Percentiles rank a stretch among this genome's conserved stretches.
Conservation (phyloP, 1,139 yeast species). For the Suhomyces coccinellae region DNA sequence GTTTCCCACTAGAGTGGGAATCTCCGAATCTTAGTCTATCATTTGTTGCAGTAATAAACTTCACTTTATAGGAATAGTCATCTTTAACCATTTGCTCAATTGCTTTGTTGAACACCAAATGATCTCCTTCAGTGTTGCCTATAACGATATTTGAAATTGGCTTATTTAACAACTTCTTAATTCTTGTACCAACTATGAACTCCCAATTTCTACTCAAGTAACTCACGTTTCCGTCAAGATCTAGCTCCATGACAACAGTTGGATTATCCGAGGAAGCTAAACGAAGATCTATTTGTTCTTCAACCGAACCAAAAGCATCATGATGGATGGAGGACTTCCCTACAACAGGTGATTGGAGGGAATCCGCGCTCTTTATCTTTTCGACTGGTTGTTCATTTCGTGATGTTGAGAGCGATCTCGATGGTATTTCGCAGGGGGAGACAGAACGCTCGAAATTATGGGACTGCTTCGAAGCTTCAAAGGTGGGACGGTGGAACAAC, state of each 20-base stretch:
- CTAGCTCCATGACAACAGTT: conserved; percentile 84
- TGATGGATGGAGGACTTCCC: too few relatives aligned
- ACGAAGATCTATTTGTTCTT: conserved; percentile 48
- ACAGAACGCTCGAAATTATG: conserved; percentile 28
- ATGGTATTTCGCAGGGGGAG: conserved; percentile 28
- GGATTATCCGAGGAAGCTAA: conserved; percentile 69
- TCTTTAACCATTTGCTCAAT: conserved; percentile 69
- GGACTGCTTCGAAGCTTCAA: conserved; percentile 14
- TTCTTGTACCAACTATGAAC: conserved; percentile 64
- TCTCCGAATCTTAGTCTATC: conserved; percentile 18
- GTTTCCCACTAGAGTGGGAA: conserved; percentile 19
- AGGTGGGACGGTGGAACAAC: conserved; percentile 26
- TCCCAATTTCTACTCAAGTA: conserved; percentile 81
- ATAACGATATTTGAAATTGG: conserved; percentile 67
- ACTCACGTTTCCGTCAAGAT: conserved; percentile 72
- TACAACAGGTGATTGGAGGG: conserved; percentile 1
- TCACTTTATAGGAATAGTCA: conserved; percentile 75
- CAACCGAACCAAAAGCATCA: conserved; percentile 25
- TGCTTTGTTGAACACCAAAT: conserved; percentile 68
- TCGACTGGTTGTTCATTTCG: conserved; percentile 1
- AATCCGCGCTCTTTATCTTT: conserved; percentile 5
- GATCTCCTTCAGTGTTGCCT: conserved; percentile 64
- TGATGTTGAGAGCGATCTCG: conserved; percentile 9
- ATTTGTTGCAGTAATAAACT: conserved; percentile 62
- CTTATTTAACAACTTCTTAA: conserved; percentile 52